A percentile compares a stretch with the other conserved stretches of the same genome.
These are phyloP conservation scores for Malassezia nana DNA, from an alignment of 1,284 basidiomycete species.

Conservation along the genomic window DNA sequence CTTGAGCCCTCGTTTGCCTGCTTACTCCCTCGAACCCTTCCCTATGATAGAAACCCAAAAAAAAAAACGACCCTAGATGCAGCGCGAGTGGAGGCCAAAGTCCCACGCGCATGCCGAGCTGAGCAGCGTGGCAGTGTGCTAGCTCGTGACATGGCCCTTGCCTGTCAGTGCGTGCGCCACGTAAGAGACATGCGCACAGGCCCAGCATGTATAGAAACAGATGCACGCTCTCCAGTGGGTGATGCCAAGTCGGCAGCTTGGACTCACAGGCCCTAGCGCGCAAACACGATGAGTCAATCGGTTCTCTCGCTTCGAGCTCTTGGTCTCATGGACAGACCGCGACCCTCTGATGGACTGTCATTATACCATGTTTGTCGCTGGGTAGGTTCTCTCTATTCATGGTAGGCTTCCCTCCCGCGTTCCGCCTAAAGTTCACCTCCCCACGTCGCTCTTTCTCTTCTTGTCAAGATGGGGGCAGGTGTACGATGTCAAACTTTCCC, in stretches of 20 bases:
- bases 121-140: too few species aligned
- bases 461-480: not conserved
- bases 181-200: too few species aligned
- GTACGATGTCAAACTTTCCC: not conserved
- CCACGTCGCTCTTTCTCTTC: not conserved
- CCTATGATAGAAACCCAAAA: not conserved
- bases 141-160: too few species aligned
- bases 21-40: not conserved
- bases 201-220: not conserved
- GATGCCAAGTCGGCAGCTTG: not conserved
- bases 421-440: not conserved
- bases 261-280: not conserved
- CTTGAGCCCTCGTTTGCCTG: not conserved
- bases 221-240: not conserved
- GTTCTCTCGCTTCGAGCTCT: not conserved
- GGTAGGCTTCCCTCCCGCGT: not conserved
- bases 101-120: too few species aligned
- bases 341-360: not conserved
- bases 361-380: slow-evolving; percentile 4
- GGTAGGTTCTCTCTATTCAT: not conserved
- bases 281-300: not conserved
- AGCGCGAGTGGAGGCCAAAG: too few species aligned
- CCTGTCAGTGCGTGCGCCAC: too few species aligned
- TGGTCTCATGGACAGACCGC: not conserved
- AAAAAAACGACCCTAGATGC: slow-evolving; percentile 2